phyloP scores from a whole-genome alignment of 1,284 basidiomycete genomes.

The Malassezia brasiliensis region DNA sequence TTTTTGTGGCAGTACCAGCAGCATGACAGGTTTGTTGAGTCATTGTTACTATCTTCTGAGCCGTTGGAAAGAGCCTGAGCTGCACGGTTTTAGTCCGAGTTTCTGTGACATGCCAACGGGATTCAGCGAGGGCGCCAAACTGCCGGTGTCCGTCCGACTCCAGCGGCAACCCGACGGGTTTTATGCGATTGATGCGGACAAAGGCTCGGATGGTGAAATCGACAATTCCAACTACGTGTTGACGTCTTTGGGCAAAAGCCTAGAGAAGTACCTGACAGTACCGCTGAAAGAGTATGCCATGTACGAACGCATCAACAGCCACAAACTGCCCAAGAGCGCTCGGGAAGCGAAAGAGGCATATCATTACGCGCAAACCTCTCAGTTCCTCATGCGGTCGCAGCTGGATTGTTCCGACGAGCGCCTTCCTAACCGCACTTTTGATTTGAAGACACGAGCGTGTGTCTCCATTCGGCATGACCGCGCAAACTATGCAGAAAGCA shows the following conservation, averaged over 20 bases:
- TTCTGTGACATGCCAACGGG: constrained; percentile 58
- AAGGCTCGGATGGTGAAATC: constrained; percentile 32
- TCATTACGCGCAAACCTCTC: constrained; percentile 55
- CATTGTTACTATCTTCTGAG: constrained; percentile 68
- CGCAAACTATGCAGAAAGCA: constrained; percentile 61
- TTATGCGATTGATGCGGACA: constrained; percentile 72
- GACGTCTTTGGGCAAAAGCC: constrained; percentile 61
- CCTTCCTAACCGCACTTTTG: constrained; percentile 81
- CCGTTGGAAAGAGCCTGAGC: constrained; percentile 43
- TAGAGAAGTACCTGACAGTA: constrained; percentile 79
- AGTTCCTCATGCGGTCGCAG: constrained; percentile 86
- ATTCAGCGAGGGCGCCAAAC: constrained; percentile 71
- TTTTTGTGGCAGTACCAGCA: constrained; percentile 87
- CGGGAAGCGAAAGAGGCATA: constrained; percentile 48
- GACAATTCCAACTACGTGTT: constrained; percentile 45
- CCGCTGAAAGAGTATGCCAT: constrained; percentile 59
- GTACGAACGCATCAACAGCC: constrained; percentile 54
- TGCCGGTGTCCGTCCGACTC: constrained; percentile 66
- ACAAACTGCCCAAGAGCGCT: constrained; percentile 45
- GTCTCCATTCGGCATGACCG: constrained; percentile 75
- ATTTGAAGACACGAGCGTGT: constrained; percentile 87
- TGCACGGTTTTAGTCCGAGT: constrained; percentile 41
- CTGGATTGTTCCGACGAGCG: constrained; percentile 74
- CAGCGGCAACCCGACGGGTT: constrained; percentile 53
- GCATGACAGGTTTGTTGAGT: constrained; percentile 68